Evolutionary conservation across 2,329 filamentous ascomycete genomes (phyloP).

Genomic region (Celoporthe dispersa): DNA sequence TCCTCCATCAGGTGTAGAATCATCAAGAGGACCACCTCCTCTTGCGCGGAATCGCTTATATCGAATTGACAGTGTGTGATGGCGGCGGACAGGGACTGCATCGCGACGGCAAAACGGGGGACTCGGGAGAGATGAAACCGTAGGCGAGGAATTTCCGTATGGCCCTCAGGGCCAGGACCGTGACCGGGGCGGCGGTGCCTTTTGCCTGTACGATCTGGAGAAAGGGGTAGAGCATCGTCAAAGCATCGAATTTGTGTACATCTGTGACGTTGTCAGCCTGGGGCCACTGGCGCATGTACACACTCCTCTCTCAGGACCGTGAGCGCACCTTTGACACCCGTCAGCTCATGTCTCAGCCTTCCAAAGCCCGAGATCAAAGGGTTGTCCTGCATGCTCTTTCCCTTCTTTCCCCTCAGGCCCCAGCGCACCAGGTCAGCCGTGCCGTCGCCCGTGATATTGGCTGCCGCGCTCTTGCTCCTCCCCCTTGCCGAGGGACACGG

Average conservation of each 20-base stretch:
- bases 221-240: slow-evolving; percentile 88
- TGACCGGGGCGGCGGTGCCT: slow-evolving; percentile 94
- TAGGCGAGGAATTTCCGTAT: slow-evolving; percentile 97
- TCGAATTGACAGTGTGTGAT: slow-evolving; percentile 98
- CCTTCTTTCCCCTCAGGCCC: slow-evolving; percentile 92
- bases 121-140: slow-evolving; percentile 82
- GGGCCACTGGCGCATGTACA: neutral
- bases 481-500: slow-evolving; percentile 45
- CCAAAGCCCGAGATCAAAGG: slow-evolving; percentile 95
- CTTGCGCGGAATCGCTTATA: slow-evolving; percentile 90
- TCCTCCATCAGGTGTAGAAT: slow-evolving; percentile 98
- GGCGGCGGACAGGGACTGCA: slow-evolving; percentile 92
- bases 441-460: slow-evolving; percentile 45
- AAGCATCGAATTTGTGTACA: slow-evolving; percentile 86
- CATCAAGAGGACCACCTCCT: slow-evolving; percentile 92
- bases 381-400: slow-evolving; percentile 96
- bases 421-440: slow-evolving; percentile 69
- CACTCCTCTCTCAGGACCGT: neutral
- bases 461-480: slow-evolving; percentile 47
- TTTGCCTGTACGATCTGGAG: slow-evolving; percentile 96
- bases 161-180: slow-evolving; percentile 88
- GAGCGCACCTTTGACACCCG: slow-evolving; percentile 74
- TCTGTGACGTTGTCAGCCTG: slow-evolving; percentile 55
- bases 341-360: slow-evolving; percentile 83
- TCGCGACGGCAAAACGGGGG: slow-evolving; percentile 88